Conservation (phyloP, 164 flowering plant species). For the Chimonanthus salicifolius region DNA sequence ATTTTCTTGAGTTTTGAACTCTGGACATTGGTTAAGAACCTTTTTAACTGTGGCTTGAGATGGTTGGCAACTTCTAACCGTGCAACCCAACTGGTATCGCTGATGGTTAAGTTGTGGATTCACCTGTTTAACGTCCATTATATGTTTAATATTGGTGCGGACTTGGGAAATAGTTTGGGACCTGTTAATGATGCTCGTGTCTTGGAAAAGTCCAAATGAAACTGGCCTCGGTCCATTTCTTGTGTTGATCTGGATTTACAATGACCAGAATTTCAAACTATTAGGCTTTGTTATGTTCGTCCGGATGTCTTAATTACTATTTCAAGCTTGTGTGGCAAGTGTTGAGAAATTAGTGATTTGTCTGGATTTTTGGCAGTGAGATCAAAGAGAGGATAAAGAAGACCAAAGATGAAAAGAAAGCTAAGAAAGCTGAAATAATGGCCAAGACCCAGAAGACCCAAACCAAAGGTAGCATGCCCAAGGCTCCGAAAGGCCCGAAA, state of each 20-base stretch:
- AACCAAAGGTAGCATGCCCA: conserved; percentile 27
- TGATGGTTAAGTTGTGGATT: too few relatives aligned
- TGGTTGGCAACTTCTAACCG: too few relatives aligned
- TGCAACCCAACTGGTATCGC: too few relatives aligned
- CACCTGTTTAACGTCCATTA: too few relatives aligned
- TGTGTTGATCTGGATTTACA: too few relatives aligned
- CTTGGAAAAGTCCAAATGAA: background rate
- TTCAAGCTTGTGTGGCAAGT: background rate
- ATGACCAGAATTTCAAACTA: too few relatives aligned
- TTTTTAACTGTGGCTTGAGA: too few relatives aligned
- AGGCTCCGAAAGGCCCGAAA: conserved; percentile 39
- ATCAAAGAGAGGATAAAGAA: conserved; percentile 49
- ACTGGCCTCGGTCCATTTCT: background rate
- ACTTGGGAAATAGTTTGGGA: too few relatives aligned
- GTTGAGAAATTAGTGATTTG: background rate
- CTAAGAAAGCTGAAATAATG: conserved; percentile 41
- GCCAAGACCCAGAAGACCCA: conserved; percentile 32
- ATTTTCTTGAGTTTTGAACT: too few relatives aligned
- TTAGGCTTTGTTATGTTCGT: background rate
- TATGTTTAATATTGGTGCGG: too few relatives aligned
- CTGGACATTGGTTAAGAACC: too few relatives aligned
- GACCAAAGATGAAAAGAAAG: conserved; percentile 51
- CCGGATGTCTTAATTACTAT: background rate
- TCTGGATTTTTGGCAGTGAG: conserved; percentile 24
- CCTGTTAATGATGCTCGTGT: background rate